These are phyloP conservation scores for Hansenula lynferdii DNA, from an alignment of 1,139 yeast genomes.

Conservation along the genomic window DNA sequence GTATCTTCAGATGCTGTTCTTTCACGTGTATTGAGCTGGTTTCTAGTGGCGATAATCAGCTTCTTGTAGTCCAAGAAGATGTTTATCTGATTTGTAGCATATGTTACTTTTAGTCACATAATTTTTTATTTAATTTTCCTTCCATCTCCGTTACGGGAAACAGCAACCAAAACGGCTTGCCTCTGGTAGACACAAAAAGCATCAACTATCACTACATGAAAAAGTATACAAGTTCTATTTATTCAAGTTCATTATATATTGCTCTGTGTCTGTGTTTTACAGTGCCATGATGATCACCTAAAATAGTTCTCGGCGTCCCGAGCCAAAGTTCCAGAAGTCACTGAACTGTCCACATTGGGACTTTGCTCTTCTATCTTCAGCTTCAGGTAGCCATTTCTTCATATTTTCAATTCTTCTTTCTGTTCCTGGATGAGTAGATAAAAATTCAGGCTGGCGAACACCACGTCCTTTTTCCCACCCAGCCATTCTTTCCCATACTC, in stretches of 20 bases:
- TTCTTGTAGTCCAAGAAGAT: background rate
- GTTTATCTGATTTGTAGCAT: background rate
- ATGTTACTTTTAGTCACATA: constrained; percentile 1
- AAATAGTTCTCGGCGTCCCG: background rate
- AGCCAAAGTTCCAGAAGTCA: constrained; percentile 9
- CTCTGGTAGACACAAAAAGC: background rate
- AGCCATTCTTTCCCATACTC: constrained; percentile 82
- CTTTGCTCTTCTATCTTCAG: constrained; percentile 25
- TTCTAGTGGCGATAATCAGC: background rate
- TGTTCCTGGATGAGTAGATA: constrained; percentile 92
- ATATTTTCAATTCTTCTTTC: constrained; percentile 65
- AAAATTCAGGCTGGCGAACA: constrained; percentile 47
- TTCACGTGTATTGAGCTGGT: no score
- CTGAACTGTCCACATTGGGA: constrained; percentile 11
- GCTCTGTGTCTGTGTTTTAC: no score
- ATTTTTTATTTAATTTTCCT: background rate
- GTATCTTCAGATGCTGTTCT: background rate
- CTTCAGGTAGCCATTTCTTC: constrained; percentile 67
- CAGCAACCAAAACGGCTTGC: background rate
- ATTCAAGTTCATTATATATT: no score
- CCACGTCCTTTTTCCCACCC: constrained; percentile 40
- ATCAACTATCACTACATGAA: no score
- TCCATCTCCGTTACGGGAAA: background rate
- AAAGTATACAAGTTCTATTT: no score
- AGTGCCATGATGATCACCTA: no score